Evolutionary conservation across 768 basidiomycete genomes (phyloP), one percentile per base, ranked within the genome.

Genomic region (Macrolepiota fuliginosa): DNA sequence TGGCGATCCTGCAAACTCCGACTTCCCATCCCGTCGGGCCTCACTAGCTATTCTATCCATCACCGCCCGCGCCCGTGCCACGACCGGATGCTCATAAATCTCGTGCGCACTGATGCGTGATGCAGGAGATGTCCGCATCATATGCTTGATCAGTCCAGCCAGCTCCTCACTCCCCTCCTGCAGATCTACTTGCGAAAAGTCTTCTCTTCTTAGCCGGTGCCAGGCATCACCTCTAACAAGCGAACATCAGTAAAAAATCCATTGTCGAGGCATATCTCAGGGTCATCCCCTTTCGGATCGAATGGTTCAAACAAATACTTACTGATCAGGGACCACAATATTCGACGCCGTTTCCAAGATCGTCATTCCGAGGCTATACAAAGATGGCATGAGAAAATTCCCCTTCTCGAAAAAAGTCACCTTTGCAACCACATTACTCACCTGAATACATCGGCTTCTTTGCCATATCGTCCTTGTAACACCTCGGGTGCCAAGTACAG

Each of bases 401-500:
- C 17, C 19, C 32, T 47, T 42, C n/a, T 10, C 53, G 56, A 62
- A 62, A 62, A 62, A 40, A 39, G 17, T 64, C 56, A 66, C 72
- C 76, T 72, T 63, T 68, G 56, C 49, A 74, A 75, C 70, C 73
- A 73, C 69, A 69, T 63, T 64, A 78, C 89, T 76, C 71, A 94
- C 95, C 91, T 95, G 81, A 98, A 99, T 58, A 98, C 86, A 79
- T 99, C 97, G 56, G 97, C 96, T 63, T 91, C 92, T 76, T 88
- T 92, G 68, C 95, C 89, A 74, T 98, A 99, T 59, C 79, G 80
- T 35, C 96, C 96, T 71, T 94, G 88, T 56, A 99, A 79, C 45
- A 98, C 92, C 77, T 99, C 97, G 11, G 94, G 94, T 42, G 97
- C 95, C 76, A 99, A 84, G 77, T 99, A 99, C 65, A 96, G 81